A percentile compares a stretch with the other conserved stretches of the same genome.
Conservation (phyloP, 306 rosid species). For the Prunus armeniaca region DNA sequence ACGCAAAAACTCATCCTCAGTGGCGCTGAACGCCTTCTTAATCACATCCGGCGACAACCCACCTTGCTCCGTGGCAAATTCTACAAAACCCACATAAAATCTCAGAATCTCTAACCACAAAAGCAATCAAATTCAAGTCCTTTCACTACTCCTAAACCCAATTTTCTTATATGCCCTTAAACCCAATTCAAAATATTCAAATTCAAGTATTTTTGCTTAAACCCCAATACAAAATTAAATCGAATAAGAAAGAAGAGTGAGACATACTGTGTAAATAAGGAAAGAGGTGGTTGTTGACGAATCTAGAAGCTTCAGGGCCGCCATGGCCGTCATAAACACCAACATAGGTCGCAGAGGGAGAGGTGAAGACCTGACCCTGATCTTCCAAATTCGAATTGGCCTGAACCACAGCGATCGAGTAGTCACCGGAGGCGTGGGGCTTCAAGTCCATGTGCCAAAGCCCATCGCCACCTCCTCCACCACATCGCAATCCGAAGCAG, state of each 20-base stretch:
- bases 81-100: slow-evolving; percentile 38
- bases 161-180: not conserved
- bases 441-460: slow-evolving; percentile 87
- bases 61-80: slow-evolving; percentile 78
- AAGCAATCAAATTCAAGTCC: not conserved
- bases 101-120: not conserved
- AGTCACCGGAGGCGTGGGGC: slow-evolving; percentile 89
- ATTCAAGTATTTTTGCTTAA: not conserved
- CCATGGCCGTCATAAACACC: slow-evolving; percentile 98
- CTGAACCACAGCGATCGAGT: slow-evolving; percentile 92
- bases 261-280: slow-evolving; percentile 64
- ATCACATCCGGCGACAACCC: slow-evolving; percentile 83
- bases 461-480: slow-evolving; percentile 41
- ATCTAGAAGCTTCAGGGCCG: slow-evolving; percentile 94
- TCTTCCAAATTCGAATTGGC: slow-evolving; percentile 87
- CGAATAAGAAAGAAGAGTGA: not conserved
- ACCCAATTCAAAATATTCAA: not conserved
- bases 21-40: slow-evolving; percentile 80
- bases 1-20: slow-evolving; percentile 74
- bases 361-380: slow-evolving; percentile 89
- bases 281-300: slow-evolving; percentile 71
- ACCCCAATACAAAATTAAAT: not conserved
- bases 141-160: not conserved
- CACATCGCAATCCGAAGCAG: slow-evolving; percentile 46
- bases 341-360: slow-evolving; percentile 76